These are phyloP conservation scores for Cadophora sp. DNA, from an alignment of 2,329 filamentous ascomycete species.

Conservation along the genomic window DNA sequence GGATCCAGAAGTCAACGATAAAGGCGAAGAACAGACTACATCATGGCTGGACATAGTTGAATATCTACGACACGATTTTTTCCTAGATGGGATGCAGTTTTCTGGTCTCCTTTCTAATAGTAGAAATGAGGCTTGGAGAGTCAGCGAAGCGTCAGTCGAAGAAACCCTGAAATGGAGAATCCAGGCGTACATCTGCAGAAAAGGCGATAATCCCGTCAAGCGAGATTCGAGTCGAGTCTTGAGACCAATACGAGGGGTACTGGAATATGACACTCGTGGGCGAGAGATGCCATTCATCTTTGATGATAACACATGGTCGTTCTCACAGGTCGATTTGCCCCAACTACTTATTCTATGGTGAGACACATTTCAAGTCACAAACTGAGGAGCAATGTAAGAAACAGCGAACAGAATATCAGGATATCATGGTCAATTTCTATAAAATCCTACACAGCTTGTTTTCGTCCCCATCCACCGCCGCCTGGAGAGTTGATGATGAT, in stretches of 20 bases:
- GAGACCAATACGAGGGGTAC: not conserved
- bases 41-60: conserved; percentile 9
- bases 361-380: not conserved
- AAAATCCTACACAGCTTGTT: not conserved
- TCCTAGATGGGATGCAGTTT: not conserved
- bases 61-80: not conserved
- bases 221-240: not conserved
- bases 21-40: not conserved
- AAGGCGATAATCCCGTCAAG: not conserved
- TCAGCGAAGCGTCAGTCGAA: not conserved
- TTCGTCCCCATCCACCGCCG: conserved; percentile 2
- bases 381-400: not conserved
- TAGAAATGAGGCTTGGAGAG: not conserved
- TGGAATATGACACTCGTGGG: not conserved
- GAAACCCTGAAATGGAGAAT: not conserved
- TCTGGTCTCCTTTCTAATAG: not conserved
- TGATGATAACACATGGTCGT: conserved; percentile 3
- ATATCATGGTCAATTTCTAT: not conserved
- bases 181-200: not conserved
- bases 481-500: conserved; percentile 14
- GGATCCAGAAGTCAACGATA: not conserved
- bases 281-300: not conserved
- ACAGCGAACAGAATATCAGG: not conserved
- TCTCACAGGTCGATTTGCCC: not conserved
- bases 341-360: not conserved